A percentile compares a stretch with the other conserved stretches of the same genome.
These are phyloP conservation scores for Cymbopogon citratus DNA, from an alignment of 176 grass and related monocot genomes.

Conservation along the genomic window DNA sequence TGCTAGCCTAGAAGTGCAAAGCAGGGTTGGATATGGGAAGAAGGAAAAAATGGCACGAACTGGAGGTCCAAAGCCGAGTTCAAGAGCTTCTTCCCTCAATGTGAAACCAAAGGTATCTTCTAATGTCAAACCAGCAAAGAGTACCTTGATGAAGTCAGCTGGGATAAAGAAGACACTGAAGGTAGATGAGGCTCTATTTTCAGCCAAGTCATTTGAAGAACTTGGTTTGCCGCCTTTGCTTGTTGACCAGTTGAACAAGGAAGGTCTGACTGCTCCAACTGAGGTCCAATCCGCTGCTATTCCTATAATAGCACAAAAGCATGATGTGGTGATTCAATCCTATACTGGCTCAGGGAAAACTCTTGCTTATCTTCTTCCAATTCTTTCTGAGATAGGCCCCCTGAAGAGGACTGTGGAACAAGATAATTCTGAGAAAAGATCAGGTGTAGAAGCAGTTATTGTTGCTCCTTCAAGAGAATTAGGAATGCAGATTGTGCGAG, in stretches of 20 bases:
- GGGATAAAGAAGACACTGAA: slow-evolving; percentile 42
- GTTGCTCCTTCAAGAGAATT: slow-evolving; percentile 95
- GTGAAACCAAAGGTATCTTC: slow-evolving; percentile 41
- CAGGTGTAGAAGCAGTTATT: slow-evolving; percentile 75
- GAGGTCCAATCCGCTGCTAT: slow-evolving; percentile 85
- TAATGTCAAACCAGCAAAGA: slow-evolving; percentile 24
- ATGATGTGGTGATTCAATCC: slow-evolving; percentile 81
- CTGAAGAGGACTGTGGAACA: slow-evolving; percentile 46
- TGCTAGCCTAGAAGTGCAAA: slow-evolving; percentile 53
- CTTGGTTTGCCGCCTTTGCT: slow-evolving; percentile 76
- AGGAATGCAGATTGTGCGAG: slow-evolving; percentile 92
- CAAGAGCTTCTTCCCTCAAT: slow-evolving; percentile 27
- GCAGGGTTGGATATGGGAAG: slow-evolving; percentile 37
- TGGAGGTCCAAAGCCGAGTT: slow-evolving; percentile 26
- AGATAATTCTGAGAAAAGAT: slow-evolving; percentile 46
- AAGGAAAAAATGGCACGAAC: slow-evolving; percentile 39
- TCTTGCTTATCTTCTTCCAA: slow-evolving; percentile 76
- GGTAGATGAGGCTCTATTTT: slow-evolving; percentile 80
- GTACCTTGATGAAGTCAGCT: slow-evolving; percentile 6
- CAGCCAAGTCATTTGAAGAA: slow-evolving; percentile 74
- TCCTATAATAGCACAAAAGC: slow-evolving; percentile 68
- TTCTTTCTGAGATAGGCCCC: slow-evolving; percentile 79
- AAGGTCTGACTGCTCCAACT: slow-evolving; percentile 65
- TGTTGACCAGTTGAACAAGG: slow-evolving; percentile 51
- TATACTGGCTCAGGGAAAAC: slow-evolving; percentile 91